These are phyloP conservation scores for Periconia sp. DNA, from an alignment of 2,329 filamentous ascomycete species.

Conservation along the genomic window DNA sequence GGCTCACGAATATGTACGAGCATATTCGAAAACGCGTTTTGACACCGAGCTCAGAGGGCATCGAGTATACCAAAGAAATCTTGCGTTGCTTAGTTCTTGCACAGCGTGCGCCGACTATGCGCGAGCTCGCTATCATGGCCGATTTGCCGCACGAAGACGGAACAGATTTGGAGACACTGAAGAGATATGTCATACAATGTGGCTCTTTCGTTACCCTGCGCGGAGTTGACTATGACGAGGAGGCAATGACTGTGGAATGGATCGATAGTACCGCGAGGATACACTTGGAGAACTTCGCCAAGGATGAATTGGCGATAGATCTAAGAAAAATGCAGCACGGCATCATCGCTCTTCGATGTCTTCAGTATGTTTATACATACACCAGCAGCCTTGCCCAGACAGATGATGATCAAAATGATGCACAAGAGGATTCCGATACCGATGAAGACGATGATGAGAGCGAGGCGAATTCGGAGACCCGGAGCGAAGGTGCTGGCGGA, in stretches of 20 bases:
- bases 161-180: slow-evolving; percentile 16
- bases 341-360: slow-evolving; percentile 24
- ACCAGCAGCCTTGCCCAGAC: slow-evolving; percentile 1
- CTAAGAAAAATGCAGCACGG: slow-evolving; percentile 23
- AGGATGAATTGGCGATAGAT: slow-evolving; percentile 18
- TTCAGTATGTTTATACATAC: slow-evolving; percentile 17
- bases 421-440: background rate
- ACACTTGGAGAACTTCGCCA: slow-evolving; percentile 20
- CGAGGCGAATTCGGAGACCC: background rate
- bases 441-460: background rate
- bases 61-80: slow-evolving; percentile 29
- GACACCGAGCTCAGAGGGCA: slow-evolving; percentile 12
- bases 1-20: slow-evolving; percentile 26
- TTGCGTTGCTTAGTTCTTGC: slow-evolving; percentile 19
- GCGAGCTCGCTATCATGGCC: slow-evolving; percentile 25
- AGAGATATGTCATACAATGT: slow-evolving; percentile 20
- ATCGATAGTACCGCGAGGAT: slow-evolving; percentile 23
- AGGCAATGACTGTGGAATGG: slow-evolving; percentile 23
- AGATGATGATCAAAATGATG: background rate
- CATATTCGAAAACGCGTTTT: slow-evolving; percentile 23
- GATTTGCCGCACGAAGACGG: slow-evolving; percentile 17
- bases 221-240: slow-evolving; percentile 19
- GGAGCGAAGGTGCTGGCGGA: background rate
- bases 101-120: slow-evolving; percentile 21
- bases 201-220: slow-evolving; percentile 22